Base-by-base conservation (phyloP, 2,329 filamentous ascomycete species). In the Aspergillus felis region DNA sequence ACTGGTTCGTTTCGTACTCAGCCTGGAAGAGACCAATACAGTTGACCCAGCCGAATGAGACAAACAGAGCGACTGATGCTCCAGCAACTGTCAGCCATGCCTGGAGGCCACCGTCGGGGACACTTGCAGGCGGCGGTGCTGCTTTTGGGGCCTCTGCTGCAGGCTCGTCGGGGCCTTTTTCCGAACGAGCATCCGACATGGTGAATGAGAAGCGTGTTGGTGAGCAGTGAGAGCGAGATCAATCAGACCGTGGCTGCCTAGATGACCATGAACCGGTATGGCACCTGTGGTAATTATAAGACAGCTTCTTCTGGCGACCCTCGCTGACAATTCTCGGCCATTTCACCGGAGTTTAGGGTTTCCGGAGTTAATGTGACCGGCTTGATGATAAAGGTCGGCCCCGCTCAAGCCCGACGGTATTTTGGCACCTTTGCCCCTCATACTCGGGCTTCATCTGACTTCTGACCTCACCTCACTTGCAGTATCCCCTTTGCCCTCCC, bases 21-120 rank as follows among this genome's bases (percentile, higher is more conserved):
- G 81, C 78, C 64, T 86, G 82, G 63, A 87, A 86, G 10, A 82
- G 74, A 12, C 82, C 84, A 57, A 79, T 73, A 46, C 74, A 76
- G 59, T 77, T 78, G 58, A 78, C 75, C 74, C 76, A 80, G 32
- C 79, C 79, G 67, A 79, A 80, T 56, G 71, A 76, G 59, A 71
- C 71, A 64, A 81, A 81, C 48, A 80, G 59, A 58, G 69, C 72
- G 32, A 68, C 71, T 64, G 71, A 78, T 3, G 68, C 72, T 27
- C 78, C 79, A 3, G 75, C 62, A 64, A 86, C 81, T 2, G 80
- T 79, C 35, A 59, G 55, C 63, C 58, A 66, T 28, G 63, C 63
- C 27, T 63, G 49, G 25, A 56, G 42, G 9, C 64, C 62, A n/a
- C 61, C 62, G 28, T 65, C 64, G 7, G 64, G 55, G 8, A 42